Percentiles rank a stretch among this genome's conserved stretches.
Evolutionary conservation across 1,284 basidiomycete genomes (phyloP).

Genomic region (Golubevia pallescens): DNA sequence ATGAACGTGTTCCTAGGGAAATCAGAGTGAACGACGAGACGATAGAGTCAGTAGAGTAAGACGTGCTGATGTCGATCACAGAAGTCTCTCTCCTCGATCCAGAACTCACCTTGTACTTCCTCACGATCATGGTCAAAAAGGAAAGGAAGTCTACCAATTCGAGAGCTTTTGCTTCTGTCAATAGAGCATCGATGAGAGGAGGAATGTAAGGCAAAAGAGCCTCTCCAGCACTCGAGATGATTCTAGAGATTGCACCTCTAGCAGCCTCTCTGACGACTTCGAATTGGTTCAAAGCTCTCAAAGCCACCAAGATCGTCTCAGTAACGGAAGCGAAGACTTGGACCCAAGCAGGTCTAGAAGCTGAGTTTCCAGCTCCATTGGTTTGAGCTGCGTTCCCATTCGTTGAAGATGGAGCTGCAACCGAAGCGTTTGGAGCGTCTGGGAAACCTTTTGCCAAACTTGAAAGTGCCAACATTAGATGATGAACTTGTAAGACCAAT

Average conservation of each 20-base stretch:
- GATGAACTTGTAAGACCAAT: conserved; percentile 87
- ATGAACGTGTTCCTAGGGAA: conserved; percentile 74
- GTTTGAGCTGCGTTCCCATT: background rate
- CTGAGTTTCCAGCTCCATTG: conserved; percentile 53
- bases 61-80: background rate
- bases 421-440: conserved; percentile 72
- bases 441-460: conserved; percentile 98
- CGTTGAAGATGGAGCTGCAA: conserved; percentile 71
- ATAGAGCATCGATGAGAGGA: conserved; percentile 82
- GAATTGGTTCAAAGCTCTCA: conserved; percentile 86
- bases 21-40: background rate
- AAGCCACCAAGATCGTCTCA: conserved; percentile 83
- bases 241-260: conserved; percentile 80
- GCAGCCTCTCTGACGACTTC: conserved; percentile 91
- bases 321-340: conserved; percentile 85
- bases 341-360: conserved; percentile 76
- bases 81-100: background rate
- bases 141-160: conserved; percentile 95
- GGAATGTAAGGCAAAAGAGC: conserved; percentile 78
- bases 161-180: conserved; percentile 86
- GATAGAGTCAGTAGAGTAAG: conserved; percentile 13
- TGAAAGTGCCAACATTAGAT: conserved; percentile 91
- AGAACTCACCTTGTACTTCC: conserved; percentile 81
- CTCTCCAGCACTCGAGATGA: conserved; percentile 85
- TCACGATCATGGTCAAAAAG: conserved; percentile 88